phyloP scores from a whole-genome alignment of 306 rosid genomes.

The Morella rubra region DNA sequence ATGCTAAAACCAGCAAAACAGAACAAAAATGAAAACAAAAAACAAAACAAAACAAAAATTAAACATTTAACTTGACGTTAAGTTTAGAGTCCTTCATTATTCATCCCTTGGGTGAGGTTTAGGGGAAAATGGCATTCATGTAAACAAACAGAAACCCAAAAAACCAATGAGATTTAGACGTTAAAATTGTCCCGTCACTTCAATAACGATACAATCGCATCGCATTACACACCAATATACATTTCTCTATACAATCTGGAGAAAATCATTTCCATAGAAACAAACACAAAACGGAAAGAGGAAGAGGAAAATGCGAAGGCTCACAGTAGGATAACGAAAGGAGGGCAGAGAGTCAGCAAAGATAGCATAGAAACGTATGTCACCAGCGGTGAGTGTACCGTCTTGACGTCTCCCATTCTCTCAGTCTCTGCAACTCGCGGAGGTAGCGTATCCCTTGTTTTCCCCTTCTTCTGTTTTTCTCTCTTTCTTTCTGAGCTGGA shows the following conservation, averaged over 20 bases:
- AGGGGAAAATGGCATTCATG: too few species aligned
- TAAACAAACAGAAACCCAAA: background rate
- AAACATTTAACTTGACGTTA: background rate
- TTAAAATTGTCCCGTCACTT: background rate
- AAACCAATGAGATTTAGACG: background rate
- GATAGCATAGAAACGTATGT: constrained; percentile 80
- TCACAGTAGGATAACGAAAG: constrained; percentile 82
- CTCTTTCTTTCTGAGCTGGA: too few species aligned
- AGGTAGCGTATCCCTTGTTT: background rate
- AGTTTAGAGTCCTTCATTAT: too few species aligned
- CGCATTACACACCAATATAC: background rate
- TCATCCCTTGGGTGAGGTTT: too few species aligned
- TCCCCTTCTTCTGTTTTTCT: background rate
- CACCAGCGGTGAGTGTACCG: constrained; percentile 77
- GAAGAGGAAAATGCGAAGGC: background rate
- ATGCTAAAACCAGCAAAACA: background rate
- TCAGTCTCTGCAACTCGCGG: background rate
- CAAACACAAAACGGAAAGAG: background rate
- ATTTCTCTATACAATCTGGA: background rate
- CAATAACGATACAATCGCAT: background rate
- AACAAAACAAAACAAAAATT: too few species aligned
- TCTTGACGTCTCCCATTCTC: constrained; percentile 53
- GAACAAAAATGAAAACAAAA: too few species aligned
- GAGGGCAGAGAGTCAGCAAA: constrained; percentile 81
- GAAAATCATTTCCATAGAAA: background rate